phyloP scores from a whole-genome alignment of 2,329 filamentous ascomycete genomes.

The Cladosporium sp. region DNA sequence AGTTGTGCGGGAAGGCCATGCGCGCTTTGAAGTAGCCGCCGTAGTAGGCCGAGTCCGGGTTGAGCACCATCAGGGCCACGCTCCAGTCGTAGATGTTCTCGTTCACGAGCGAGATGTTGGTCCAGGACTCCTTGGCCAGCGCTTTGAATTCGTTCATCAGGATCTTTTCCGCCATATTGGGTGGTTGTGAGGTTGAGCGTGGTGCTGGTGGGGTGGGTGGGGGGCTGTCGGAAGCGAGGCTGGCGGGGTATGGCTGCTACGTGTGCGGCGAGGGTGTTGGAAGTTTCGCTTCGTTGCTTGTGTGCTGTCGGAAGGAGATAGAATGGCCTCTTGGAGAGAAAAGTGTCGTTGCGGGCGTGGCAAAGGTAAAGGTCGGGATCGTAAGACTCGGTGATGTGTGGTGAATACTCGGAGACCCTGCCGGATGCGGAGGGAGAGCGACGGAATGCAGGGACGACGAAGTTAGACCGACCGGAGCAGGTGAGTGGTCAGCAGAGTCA shows the following conservation, averaged over 20 bases:
- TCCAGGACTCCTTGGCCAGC: slow-evolving; percentile 86
- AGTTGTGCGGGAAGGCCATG: slow-evolving; percentile 82
- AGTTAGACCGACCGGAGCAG: too few relatives aligned
- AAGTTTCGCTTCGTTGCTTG: not conserved
- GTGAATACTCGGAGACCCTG: not conserved
- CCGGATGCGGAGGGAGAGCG: not conserved
- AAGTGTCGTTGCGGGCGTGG: not conserved
- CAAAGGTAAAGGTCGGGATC: not conserved
- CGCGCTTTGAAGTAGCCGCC: slow-evolving; percentile 89
- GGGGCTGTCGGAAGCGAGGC: not conserved
- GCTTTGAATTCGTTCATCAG: slow-evolving; percentile 83
- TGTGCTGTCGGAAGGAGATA: not conserved
- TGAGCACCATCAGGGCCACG: slow-evolving; percentile 84
- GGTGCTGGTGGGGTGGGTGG: not conserved
- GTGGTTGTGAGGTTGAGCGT: not conserved
- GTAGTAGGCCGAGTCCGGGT: slow-evolving; percentile 84
- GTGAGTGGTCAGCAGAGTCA: too few relatives aligned
- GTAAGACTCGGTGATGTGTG: not conserved
- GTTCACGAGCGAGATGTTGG: slow-evolving; percentile 77
- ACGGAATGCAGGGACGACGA: slow-evolving; percentile 8
- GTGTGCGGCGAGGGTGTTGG: not conserved
- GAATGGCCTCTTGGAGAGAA: not conserved
- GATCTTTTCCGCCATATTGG: slow-evolving; percentile 62
- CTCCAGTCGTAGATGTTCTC: slow-evolving; percentile 84
- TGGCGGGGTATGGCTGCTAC: not conserved